Conservation (phyloP, 257 asterid genomes). For the Henckelia pumila region DNA sequence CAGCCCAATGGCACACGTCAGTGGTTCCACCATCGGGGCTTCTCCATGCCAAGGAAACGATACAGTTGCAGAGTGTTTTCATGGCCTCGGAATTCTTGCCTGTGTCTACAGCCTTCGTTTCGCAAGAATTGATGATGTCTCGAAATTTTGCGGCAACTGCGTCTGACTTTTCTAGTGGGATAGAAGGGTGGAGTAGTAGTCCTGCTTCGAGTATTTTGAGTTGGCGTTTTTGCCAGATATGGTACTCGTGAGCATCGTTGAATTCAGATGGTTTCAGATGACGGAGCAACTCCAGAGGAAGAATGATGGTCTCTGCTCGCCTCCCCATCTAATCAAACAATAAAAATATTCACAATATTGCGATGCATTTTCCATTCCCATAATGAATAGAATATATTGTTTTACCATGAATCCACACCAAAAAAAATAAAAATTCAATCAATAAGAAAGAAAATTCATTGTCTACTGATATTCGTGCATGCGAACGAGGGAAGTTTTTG, state of each 20-base stretch:
- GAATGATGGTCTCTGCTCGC: constrained; percentile 73
- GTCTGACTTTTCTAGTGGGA: constrained; percentile 53
- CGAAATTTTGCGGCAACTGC: constrained; percentile 33
- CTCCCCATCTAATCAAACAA: constrained; percentile 51
- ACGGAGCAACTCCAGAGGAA: constrained; percentile 70
- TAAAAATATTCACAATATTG: too few relatives aligned
- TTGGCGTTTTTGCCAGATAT: constrained; percentile 70
- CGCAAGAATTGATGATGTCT: constrained; percentile 41
- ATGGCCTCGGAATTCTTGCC: constrained; percentile 52
- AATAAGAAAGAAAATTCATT: too few relatives aligned
- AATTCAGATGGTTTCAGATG: constrained; percentile 73
- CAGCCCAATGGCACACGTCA: constrained; percentile 72
- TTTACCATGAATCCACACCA: too few relatives aligned
- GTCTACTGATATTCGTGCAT: too few relatives aligned
- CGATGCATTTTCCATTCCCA: too few relatives aligned
- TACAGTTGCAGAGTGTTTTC: constrained; percentile 47
- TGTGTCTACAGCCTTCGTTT: constrained; percentile 49
- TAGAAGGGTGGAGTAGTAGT: constrained; percentile 54
- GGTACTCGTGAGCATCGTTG: constrained; percentile 56
- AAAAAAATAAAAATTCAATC: too few relatives aligned
- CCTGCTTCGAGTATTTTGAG: constrained; percentile 61
- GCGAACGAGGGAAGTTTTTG: too few relatives aligned
- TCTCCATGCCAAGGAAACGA: constrained; percentile 54
- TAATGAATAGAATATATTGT: too few relatives aligned
- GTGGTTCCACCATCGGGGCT: constrained; percentile 42